phyloP scores from a whole-genome alignment of 352 stramenopile genomes.

The Lagenidium giganteum region DNA sequence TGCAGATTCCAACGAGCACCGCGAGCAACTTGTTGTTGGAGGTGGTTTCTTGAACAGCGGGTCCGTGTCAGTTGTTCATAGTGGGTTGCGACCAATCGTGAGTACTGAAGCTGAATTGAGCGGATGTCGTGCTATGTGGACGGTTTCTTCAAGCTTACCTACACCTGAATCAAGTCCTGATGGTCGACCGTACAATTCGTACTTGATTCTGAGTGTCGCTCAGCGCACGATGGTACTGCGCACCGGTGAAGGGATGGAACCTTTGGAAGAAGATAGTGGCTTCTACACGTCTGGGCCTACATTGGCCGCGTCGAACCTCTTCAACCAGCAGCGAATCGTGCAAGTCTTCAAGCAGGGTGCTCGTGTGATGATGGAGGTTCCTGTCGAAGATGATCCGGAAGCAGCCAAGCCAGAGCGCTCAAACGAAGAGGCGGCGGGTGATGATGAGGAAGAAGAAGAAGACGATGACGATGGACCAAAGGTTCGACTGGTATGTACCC shows the following conservation, averaged over 20 bases:
- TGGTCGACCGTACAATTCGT: conserved; percentile 61
- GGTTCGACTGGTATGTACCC: conserved; percentile 72
- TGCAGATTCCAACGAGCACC: conserved; percentile 68
- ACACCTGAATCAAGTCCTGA: conserved; percentile 40
- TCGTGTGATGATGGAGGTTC: conserved; percentile 76
- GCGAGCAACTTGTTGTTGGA: conserved; percentile 75
- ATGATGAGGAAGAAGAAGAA: conserved; percentile 30
- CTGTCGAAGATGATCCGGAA: conserved; percentile 20
- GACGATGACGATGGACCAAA: conserved; percentile 52
- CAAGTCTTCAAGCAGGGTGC: conserved; percentile 84
- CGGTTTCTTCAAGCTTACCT: conserved; percentile 62
- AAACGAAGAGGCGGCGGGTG: conserved; percentile 22
- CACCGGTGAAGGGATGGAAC: conserved; percentile 81
- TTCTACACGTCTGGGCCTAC: conserved; percentile 83
- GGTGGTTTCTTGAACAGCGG: conserved; percentile 57
- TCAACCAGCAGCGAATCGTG: conserved; percentile 77
- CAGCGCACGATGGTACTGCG: conserved; percentile 83
- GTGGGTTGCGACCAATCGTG: conserved; percentile 78
- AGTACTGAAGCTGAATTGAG: conserved; percentile 75
- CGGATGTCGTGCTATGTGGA: conserved; percentile 84
- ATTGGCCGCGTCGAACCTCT: conserved; percentile 72
- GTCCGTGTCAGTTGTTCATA: conserved; percentile 72
- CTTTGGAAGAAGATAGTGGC: conserved; percentile 74
- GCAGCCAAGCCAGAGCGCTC: not conserved
- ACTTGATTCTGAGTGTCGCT: conserved; percentile 76